Conservation (phyloP, 805 yeast genomes). For the Starmerella powellii region DNA sequence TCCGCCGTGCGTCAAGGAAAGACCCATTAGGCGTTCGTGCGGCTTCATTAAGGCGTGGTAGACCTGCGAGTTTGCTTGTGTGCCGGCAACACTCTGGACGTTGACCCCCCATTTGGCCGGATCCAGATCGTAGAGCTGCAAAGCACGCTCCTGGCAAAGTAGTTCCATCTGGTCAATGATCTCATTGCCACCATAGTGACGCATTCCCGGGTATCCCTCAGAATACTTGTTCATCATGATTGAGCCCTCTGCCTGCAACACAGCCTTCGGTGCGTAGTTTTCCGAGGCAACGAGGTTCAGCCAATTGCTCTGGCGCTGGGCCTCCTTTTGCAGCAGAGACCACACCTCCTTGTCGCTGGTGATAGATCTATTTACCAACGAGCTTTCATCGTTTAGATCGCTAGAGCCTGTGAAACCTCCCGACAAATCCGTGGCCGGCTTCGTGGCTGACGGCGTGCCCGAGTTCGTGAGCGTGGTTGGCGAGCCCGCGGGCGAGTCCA, state of each 20-base stretch:
- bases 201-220: conserved; percentile 97
- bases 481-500: no score
- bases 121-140: conserved; percentile 69
- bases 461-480: neutral
- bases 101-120: conserved; percentile 92
- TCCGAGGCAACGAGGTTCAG: conserved; percentile 92
- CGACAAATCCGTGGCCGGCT: no score
- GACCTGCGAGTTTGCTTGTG: conserved; percentile 94
- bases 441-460: neutral
- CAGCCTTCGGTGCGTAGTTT: conserved; percentile 90
- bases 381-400: no score
- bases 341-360: conserved; percentile 31
- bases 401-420: no score
- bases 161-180: conserved; percentile 86
- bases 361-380: conserved; percentile 8
- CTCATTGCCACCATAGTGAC: conserved; percentile 98
- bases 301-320: conserved; percentile 79
- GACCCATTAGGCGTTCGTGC: conserved; percentile 94
- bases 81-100: conserved; percentile 91
- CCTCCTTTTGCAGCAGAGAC: conserved; percentile 46
- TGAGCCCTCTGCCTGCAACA: conserved; percentile 89
- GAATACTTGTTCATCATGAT: conserved; percentile 97
- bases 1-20: conserved; percentile 96
- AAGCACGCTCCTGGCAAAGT: conserved; percentile 87
- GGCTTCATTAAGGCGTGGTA: conserved; percentile 91